phyloP scores from a whole-genome alignment of 495 filamentous ascomycete species.

The Mytilinidion resinicola region DNA sequence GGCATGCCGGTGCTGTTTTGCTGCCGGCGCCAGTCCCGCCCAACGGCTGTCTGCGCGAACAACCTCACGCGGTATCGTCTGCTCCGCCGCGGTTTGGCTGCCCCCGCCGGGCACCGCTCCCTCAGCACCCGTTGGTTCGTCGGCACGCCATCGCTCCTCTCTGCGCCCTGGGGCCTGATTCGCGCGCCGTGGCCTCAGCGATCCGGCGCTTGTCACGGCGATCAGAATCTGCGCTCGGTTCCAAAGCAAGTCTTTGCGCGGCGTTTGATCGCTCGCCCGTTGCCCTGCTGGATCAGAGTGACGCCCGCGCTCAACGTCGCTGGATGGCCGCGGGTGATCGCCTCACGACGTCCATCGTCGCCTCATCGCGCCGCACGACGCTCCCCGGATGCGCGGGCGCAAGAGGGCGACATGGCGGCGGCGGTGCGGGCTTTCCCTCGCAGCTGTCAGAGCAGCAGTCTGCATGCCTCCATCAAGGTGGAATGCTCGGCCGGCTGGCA shows the following conservation, averaged over 20 bases:
- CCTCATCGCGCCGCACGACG: background rate
- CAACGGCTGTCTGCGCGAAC: no score
- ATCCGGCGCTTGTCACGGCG: conserved; percentile 11
- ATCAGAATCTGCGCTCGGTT: conserved; percentile 25
- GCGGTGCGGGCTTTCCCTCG: no score
- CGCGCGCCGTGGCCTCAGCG: background rate
- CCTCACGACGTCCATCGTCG: conserved; percentile 15
- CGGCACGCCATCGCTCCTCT: conserved; percentile 5
- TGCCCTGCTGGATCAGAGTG: conserved; percentile 18
- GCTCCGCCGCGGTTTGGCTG: no score
- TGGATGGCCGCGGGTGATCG: background rate
- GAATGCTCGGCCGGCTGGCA: background rate
- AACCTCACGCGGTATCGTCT: no score
- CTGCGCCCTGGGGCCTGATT: conserved; percentile 1
- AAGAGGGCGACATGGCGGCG: background rate
- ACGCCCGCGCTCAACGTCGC: background rate
- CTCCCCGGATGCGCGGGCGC: background rate
- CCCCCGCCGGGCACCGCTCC: no score
- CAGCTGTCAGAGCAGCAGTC: no score
- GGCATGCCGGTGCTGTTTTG: no score
- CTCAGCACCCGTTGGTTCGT: no score
- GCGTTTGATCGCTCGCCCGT: conserved; percentile 25
- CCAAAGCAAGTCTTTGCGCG: conserved; percentile 24
- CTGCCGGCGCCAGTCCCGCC: no score
- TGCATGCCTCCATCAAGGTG: no score